Evolutionary conservation across 768 basidiomycete species (phyloP).

Genomic region (Phanerochaete carnosa): DNA sequence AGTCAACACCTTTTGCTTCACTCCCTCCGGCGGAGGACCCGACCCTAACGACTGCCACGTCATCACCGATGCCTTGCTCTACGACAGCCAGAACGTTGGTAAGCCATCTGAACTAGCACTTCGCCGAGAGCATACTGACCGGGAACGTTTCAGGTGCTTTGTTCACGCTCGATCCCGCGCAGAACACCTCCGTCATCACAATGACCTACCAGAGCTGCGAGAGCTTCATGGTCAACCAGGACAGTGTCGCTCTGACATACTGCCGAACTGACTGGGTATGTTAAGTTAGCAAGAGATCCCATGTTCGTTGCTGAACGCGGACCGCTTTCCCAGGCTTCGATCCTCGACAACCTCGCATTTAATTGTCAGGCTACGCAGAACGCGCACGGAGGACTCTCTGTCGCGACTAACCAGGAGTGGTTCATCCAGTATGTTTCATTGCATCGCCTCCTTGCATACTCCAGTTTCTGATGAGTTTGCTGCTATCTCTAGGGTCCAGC

Average conservation of each 20-base stretch:
- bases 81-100: conserved; percentile 44
- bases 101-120: background rate
- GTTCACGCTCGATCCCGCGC: conserved; percentile 11
- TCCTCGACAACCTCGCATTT: conserved; percentile 39
- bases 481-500: no score
- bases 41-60: conserved; percentile 46
- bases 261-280: conserved; percentile 47
- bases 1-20: conserved; percentile 32
- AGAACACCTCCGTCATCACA: conserved; percentile 34
- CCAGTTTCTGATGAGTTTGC: no score
- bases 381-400: conserved; percentile 48
- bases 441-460: no score
- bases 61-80: conserved; percentile 47
- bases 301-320: no score
- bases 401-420: conserved; percentile 43
- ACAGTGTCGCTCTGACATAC: conserved; percentile 34
- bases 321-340: conserved; percentile 27
- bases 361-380: conserved; percentile 48
- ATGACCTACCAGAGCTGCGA: conserved; percentile 42
- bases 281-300: no score
- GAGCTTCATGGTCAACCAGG: conserved; percentile 51
- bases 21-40: conserved; percentile 43
- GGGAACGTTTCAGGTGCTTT: background rate
- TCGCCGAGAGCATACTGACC: no score
- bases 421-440: conserved; percentile 47